Conservation (phyloP, 2,329 filamentous ascomycete species). For the Colletotrichum sp. region DNA sequence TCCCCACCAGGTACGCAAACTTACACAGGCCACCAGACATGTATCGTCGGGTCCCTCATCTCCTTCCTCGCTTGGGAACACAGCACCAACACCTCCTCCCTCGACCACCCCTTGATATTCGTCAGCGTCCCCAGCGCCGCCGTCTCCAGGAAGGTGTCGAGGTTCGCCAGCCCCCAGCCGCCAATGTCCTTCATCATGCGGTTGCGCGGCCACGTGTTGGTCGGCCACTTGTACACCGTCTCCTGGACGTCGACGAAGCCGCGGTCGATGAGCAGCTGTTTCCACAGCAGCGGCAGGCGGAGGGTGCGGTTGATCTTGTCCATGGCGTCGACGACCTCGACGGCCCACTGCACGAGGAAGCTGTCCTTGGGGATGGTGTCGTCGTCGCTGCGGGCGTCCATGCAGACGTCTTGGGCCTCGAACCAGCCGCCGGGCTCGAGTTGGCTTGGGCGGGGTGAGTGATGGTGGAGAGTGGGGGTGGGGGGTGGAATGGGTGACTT, state of each 20-base stretch:
- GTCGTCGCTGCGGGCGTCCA: constrained; percentile 35
- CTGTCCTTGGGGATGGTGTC: constrained; percentile 33
- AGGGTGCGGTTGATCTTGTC: constrained; percentile 32
- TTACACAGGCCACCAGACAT: constrained; percentile 29
- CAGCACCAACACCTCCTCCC: constrained; percentile 32
- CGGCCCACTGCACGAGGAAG: constrained; percentile 35
- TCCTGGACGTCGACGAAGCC: constrained; percentile 39
- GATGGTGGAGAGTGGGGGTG: neutral
- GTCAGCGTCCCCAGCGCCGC: constrained; percentile 42
- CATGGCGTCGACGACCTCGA: constrained; percentile 35
- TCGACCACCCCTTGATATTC: constrained; percentile 37
- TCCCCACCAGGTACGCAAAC: neutral
- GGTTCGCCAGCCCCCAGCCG: constrained; percentile 33
- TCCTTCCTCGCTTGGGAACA: constrained; percentile 27
- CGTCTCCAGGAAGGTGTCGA: constrained; percentile 35
- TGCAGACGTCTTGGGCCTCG: constrained; percentile 34
- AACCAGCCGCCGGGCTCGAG: constrained; percentile 38
- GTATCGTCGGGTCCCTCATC: constrained; percentile 27
- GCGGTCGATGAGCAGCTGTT: constrained; percentile 29
- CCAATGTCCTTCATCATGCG: constrained; percentile 39
- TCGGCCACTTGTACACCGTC: constrained; percentile 37
- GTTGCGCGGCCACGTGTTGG: constrained; percentile 41
- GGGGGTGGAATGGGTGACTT: neutral
- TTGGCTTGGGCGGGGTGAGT: neutral
- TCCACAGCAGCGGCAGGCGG: constrained; percentile 31